Conservation (phyloP, 306 rosid genomes). For the Herpetospermum pedunculosum region DNA sequence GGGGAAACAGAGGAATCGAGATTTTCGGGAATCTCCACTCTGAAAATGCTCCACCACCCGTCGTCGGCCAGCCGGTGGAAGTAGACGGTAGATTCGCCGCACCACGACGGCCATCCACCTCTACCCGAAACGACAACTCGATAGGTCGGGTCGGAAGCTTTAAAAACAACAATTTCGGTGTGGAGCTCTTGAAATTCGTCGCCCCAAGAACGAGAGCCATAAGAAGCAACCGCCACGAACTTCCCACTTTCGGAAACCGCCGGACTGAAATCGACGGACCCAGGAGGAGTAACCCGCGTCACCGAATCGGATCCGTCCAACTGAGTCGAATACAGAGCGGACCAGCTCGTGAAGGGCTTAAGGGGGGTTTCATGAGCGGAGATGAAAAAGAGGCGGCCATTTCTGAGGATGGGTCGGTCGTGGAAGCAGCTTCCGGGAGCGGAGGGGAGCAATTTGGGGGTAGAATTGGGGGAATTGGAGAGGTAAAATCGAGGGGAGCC, state of each 20-base stretch:
- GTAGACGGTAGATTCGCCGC: slow-evolving; percentile 39
- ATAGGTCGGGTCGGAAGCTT: slow-evolving; percentile 17
- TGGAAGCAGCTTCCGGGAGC: slow-evolving; percentile 33
- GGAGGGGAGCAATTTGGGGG: slow-evolving; percentile 20
- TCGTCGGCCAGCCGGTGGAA: slow-evolving; percentile 56
- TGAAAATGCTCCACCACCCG: slow-evolving; percentile 86
- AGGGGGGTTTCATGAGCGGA: slow-evolving; percentile 49
- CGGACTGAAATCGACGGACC: slow-evolving; percentile 55
- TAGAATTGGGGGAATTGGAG: slow-evolving; percentile 20
- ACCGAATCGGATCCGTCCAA: not conserved
- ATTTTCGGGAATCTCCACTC: slow-evolving; percentile 23
- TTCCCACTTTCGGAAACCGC: slow-evolving; percentile 46
- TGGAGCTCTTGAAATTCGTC: slow-evolving; percentile 52
- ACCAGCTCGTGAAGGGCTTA: slow-evolving; percentile 29
- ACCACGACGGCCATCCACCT: slow-evolving; percentile 98
- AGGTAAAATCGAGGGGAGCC: slow-evolving; percentile 38
- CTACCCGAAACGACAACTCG: slow-evolving; percentile 27
- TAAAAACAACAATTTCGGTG: slow-evolving; percentile 46
- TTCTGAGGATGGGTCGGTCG: slow-evolving; percentile 49
- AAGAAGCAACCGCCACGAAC: slow-evolving; percentile 65
- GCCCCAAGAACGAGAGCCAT: slow-evolving; percentile 52
- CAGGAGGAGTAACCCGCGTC: slow-evolving; percentile 39
- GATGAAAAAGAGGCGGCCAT: slow-evolving; percentile 39
- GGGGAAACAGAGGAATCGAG: not conserved
- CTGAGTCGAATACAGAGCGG: slow-evolving; percentile 43